A percentile compares a stretch with the other conserved stretches of the same genome.
These are phyloP conservation scores for Phytophthora capsici DNA, from an alignment of 352 stramenopile species.

Conservation along the genomic window DNA sequence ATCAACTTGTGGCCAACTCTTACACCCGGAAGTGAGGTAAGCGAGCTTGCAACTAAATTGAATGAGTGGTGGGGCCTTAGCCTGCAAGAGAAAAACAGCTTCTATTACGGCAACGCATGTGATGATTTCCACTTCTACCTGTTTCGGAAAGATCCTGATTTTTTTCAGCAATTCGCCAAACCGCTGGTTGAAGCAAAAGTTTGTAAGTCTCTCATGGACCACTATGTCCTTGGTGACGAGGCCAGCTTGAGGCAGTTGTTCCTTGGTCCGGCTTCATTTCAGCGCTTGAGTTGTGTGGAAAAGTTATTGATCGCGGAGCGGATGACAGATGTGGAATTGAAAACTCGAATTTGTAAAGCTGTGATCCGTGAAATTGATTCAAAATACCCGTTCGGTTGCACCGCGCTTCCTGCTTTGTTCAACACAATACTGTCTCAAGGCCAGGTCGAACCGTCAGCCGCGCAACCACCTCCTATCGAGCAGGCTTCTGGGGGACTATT, in stretches of 20 bases:
- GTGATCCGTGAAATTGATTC: slow-evolving; percentile 41
- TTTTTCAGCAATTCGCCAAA: slow-evolving; percentile 45
- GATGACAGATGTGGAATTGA: slow-evolving; percentile 24
- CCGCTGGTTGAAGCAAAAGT: slow-evolving; percentile 54
- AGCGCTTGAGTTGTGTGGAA: slow-evolving; percentile 45
- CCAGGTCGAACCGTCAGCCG: slow-evolving; percentile 21
- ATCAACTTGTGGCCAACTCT: slow-evolving; percentile 44
- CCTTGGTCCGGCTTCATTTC: slow-evolving; percentile 33
- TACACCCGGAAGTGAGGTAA: slow-evolving; percentile 19
- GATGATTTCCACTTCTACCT: slow-evolving; percentile 70
- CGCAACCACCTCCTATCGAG: not conserved
- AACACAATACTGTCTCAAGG: slow-evolving; percentile 41
- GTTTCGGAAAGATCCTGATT: slow-evolving; percentile 53
- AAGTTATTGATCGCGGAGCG: slow-evolving; percentile 47
- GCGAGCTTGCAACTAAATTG: slow-evolving; percentile 38
- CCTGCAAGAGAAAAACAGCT: slow-evolving; percentile 27
- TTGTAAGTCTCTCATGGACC: slow-evolving; percentile 60
- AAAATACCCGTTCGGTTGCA: slow-evolving; percentile 10
- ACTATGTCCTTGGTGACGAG: slow-evolving; percentile 52
- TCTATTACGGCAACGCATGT: slow-evolving; percentile 54
- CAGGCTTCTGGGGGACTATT: not conserved
- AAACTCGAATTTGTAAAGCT: slow-evolving; percentile 32
- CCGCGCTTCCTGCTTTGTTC: slow-evolving; percentile 32
- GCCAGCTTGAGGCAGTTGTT: slow-evolving; percentile 34
- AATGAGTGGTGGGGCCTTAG: slow-evolving; percentile 37